Conservation (phyloP, 352 stramenopile species). For the Phytophthora rubi region DNA sequence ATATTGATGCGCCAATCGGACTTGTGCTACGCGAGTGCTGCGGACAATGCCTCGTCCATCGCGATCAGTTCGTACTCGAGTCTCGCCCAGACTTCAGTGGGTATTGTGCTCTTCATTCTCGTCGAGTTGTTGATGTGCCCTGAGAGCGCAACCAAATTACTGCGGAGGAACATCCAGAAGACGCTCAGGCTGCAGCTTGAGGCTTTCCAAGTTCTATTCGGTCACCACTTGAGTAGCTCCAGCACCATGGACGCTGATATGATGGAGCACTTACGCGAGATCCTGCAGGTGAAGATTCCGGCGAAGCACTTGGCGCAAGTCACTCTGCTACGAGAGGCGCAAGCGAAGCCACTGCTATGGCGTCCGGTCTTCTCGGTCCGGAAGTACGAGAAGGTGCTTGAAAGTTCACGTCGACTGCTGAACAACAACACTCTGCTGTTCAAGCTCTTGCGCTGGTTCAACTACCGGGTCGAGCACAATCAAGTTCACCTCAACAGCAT, state of each 20-base stretch:
- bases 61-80: constrained; percentile 75
- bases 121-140: constrained; percentile 67
- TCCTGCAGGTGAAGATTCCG: constrained; percentile 64
- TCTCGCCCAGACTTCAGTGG: constrained; percentile 77
- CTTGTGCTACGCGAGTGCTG: constrained; percentile 42
- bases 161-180: constrained; percentile 74
- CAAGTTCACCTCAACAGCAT: constrained; percentile 47
- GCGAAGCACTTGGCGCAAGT: constrained; percentile 53
- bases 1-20: constrained; percentile 69
- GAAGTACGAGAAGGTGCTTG: constrained; percentile 74
- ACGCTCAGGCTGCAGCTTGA: constrained; percentile 62
- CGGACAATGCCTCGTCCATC: constrained; percentile 41
- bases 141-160: constrained; percentile 58
- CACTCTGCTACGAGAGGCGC: constrained; percentile 58
- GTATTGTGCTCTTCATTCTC: constrained; percentile 76
- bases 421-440: constrained; percentile 83
- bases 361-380: constrained; percentile 62
- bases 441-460: constrained; percentile 77
- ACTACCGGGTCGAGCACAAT: constrained; percentile 56
- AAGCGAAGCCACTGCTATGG: constrained; percentile 69
- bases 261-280: constrained; percentile 50
- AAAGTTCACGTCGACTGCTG: constrained; percentile 65
- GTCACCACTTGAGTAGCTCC: constrained; percentile 60
- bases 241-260: constrained; percentile 56
- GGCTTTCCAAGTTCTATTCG: constrained; percentile 68